Base-by-base conservation (phyloP, 805 yeast species). In the Vanderwaltozyma polyspora region DNA sequence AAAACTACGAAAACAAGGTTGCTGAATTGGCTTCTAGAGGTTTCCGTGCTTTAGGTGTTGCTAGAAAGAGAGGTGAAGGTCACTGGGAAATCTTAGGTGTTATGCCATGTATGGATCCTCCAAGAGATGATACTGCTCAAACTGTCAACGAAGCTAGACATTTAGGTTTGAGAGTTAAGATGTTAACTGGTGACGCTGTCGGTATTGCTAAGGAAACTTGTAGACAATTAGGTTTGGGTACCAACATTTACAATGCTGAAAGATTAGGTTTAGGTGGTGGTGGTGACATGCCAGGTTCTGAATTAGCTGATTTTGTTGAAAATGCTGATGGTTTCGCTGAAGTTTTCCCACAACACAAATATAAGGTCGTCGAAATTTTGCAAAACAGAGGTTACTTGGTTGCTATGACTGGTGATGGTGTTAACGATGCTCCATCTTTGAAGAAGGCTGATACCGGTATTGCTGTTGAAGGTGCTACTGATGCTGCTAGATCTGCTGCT, bases 341-440 rank as follows among this genome's bases (percentile, higher is more conserved):
- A 73, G 95, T 85, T 61, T 85, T 85, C 91, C 95, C 95, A 52
- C 94, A 85, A 74, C 95, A 85, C 73, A 85, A 85, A 72, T 84
- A 80, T 73, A 83, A 80, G 62, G 94, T 87, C 59, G 95, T 85
- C 66, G 94, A 84, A 71, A 83, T 84, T 63, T 76, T 85, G 66
- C 95, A 85, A 74, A 74, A 79, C 63, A 79, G 94, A 75, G 95
- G 95, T 68, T 84, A 81, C 79, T 76, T 85, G 69, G 94, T 86
- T 70, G 95, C 95, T 67, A 85, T 85, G 95, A 85, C 95, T 73
- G 95, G 95, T 81, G 95, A 85, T 63, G 95, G 95, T 81, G 95
- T 85, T 62, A 85, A 85, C 74, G 95, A 85, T 70, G 94, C 95
- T 55, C 95, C 95, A 60, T 85, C 95, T 48, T 76, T 85, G 68